A percentile compares a stretch with the other conserved stretches of the same genome.
Conservation (phyloP, 371 early-diverging fungal species). For the Phascolomyces articulosus region DNA sequence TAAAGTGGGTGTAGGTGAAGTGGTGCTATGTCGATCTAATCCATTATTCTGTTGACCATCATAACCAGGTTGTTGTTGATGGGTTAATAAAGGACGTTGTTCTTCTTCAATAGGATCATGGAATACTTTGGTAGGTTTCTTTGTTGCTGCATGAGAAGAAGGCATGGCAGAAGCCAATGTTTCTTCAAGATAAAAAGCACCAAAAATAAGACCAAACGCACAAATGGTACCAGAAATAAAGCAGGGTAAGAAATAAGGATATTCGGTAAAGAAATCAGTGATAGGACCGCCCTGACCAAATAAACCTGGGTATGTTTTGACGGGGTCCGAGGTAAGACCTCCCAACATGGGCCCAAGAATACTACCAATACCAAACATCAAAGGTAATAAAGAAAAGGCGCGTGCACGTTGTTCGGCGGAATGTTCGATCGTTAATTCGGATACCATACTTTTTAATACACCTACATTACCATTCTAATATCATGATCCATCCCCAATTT, state of each 20-base stretch:
- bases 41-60: neutral
- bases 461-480: conserved; percentile 73
- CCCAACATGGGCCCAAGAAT: conserved; percentile 61
- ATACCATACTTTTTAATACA: conserved; percentile 82
- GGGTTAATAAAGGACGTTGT: neutral
- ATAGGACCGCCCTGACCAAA: conserved; percentile 60
- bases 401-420: conserved; percentile 37
- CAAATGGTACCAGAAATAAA: conserved; percentile 68
- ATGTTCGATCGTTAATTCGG: conserved; percentile 74
- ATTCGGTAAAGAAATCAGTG: conserved; percentile 61
- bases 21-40: neutral
- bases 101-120: neutral
- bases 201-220: conserved; percentile 66
- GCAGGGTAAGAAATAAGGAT: conserved; percentile 90
- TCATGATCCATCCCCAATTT: too few relatives aligned
- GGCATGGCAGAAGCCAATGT: conserved; percentile 35
- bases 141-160: neutral
- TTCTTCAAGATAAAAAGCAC: conserved; percentile 77
- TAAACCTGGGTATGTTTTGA: conserved; percentile 60
- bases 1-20: conserved; percentile 18
- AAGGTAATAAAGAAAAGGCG: conserved; percentile 61
- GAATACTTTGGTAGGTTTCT: neutral
- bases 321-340: conserved; percentile 78
- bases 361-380: conserved; percentile 60
- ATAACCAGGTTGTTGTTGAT: conserved; percentile 5